phyloP scores from a whole-genome alignment of 306 rosid species.

The Castanea crenata region DNA sequence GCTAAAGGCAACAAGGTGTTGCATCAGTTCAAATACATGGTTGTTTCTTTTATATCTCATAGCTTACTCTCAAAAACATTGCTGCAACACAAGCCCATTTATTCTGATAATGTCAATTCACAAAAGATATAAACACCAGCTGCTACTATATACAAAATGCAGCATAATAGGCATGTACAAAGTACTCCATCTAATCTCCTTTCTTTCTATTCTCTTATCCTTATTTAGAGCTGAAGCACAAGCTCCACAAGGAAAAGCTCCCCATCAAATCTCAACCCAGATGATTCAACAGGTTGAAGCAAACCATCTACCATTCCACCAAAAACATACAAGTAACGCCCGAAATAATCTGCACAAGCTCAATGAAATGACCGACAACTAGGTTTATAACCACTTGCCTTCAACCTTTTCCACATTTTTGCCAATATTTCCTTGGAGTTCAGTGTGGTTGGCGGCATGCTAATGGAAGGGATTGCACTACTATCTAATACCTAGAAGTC shows the following conservation, averaged over 20 bases:
- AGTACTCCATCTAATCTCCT: background rate
- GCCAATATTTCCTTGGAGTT: conserved; percentile 39
- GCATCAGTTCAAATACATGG: background rate
- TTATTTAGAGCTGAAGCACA: conserved; percentile 46
- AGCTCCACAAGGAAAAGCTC: conserved; percentile 81
- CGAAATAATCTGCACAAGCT: conserved; percentile 67
- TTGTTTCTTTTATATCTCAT: background rate
- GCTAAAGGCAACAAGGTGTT: background rate
- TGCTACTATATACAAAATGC: conserved; percentile 20
- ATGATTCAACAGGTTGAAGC: conserved; percentile 43
- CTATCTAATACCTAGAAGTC: conserved; percentile 53
- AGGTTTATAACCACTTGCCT: conserved; percentile 41
- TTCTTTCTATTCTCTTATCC: background rate
- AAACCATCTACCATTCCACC: conserved; percentile 91
- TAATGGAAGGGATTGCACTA: conserved; percentile 42
- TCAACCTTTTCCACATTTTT: conserved; percentile 63
- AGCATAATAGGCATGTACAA: conserved; percentile 14
- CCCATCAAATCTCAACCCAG: conserved; percentile 71
- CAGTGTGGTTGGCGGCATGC: conserved; percentile 31
- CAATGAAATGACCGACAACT: conserved; percentile 73
- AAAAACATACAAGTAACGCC: conserved; percentile 57
- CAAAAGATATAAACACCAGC: conserved; percentile 15
- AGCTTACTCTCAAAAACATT: background rate
- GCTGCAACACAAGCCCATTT: background rate
- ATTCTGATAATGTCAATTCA: conserved; percentile 11